Percentiles rank a stretch among this genome's conserved stretches.
Evolutionary conservation across 1,284 basidiomycete genomes (phyloP).

Genomic region (Bjerkandera adusta): DNA sequence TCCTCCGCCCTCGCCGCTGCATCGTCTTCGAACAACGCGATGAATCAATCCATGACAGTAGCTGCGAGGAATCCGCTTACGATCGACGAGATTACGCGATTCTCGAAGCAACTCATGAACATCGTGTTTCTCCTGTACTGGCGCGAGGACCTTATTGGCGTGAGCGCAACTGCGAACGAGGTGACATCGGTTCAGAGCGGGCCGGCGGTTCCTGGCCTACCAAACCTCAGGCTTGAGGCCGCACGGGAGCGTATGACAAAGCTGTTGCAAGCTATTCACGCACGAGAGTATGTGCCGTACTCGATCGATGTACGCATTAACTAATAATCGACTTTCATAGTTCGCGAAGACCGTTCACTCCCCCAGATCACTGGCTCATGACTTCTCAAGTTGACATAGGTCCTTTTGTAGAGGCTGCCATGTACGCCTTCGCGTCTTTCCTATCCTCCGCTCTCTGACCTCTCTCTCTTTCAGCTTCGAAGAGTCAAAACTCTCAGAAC

Average conservation of each 20-base stretch:
- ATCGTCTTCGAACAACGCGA: slow-evolving; percentile 22
- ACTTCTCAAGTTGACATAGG: slow-evolving; percentile 70
- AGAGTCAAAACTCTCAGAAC: slow-evolving; percentile 47
- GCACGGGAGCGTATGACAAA: slow-evolving; percentile 71
- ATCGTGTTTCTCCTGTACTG: slow-evolving; percentile 82
- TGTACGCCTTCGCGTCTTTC: slow-evolving; percentile 45
- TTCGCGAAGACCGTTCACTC: slow-evolving; percentile 79
- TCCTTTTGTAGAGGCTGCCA: slow-evolving; percentile 89
- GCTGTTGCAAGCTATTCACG: slow-evolving; percentile 78
- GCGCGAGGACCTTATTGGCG: slow-evolving; percentile 53
- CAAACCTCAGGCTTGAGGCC: slow-evolving; percentile 53
- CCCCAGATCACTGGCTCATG: slow-evolving; percentile 88
- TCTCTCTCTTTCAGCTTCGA: slow-evolving; percentile 42
- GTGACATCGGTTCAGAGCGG: too few relatives aligned
- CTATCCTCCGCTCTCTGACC: neutral
- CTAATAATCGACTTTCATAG: slow-evolving; percentile 39
- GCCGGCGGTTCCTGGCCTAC: slow-evolving; percentile 42
- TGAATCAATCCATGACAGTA: too few relatives aligned
- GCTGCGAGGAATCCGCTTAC: slow-evolving; percentile 69
- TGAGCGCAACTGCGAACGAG: slow-evolving; percentile 35
- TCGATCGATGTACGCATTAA: slow-evolving; percentile 3
- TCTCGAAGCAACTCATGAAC: slow-evolving; percentile 72
- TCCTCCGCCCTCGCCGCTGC: slow-evolving; percentile 2
- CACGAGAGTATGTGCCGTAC: slow-evolving; percentile 69
- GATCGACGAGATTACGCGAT: slow-evolving; percentile 77